Percentiles rank a stretch among this genome's conserved stretches.
These are phyloP conservation scores for Epichloe brachyelytri DNA, from an alignment of 2,329 filamentous ascomycete species.

Conservation along the genomic window DNA sequence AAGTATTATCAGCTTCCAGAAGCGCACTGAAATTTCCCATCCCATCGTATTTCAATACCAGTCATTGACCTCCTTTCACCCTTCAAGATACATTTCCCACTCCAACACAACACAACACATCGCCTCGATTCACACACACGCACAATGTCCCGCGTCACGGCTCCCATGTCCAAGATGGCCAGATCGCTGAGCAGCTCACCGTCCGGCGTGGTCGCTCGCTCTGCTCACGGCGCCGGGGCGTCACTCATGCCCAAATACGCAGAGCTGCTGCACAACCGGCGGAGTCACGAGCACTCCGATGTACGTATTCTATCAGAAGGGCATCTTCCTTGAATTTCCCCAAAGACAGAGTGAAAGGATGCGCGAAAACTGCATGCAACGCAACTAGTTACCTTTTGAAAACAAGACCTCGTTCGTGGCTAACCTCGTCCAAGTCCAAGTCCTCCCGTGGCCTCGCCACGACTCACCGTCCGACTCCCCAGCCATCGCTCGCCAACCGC, in stretches of 20 bases:
- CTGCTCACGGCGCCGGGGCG: constrained; percentile 23
- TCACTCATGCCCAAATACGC: constrained; percentile 34
- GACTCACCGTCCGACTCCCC: constrained; percentile 34
- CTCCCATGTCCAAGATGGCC: constrained; percentile 35
- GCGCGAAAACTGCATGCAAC: too few species aligned
- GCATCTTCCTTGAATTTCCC: not conserved
- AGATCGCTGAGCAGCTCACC: constrained; percentile 33
- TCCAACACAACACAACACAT: too few species aligned
- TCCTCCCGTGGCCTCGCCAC: constrained; percentile 31
- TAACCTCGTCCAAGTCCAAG: constrained; percentile 7
- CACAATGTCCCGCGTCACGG: constrained; percentile 36
- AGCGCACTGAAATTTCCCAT: too few species aligned
- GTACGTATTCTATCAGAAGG: constrained; percentile 18
- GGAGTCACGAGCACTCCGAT: constrained; percentile 24
- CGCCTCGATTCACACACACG: too few species aligned
- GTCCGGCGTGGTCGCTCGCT: constrained; percentile 19
- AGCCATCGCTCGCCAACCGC: constrained; percentile 30
- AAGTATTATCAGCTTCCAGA: too few species aligned
- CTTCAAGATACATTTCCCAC: too few species aligned
- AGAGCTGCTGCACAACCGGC: constrained; percentile 28
- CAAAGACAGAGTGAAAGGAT: not conserved
- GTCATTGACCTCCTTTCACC: too few species aligned
- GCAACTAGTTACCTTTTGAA: not conserved
- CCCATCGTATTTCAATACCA: too few species aligned
- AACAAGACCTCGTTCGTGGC: not conserved